Conservation (phyloP, 495 filamentous ascomycete species). For the Parmelia sp. region DNA sequence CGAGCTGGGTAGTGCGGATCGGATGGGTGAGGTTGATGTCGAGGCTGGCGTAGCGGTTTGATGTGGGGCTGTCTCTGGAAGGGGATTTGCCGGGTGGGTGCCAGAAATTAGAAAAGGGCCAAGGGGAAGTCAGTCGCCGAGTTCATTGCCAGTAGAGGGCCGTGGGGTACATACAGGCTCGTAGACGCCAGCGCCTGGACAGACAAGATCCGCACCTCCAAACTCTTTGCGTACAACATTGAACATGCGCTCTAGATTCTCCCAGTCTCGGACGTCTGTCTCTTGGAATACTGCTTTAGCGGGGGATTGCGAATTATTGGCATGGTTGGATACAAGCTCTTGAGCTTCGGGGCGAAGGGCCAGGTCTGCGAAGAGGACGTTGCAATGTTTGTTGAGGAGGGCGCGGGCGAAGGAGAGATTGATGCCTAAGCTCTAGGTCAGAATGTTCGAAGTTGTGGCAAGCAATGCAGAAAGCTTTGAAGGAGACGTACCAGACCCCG, state of each 20-base stretch:
- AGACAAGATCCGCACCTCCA: constrained; percentile 56
- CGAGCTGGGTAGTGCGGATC: constrained; percentile 60
- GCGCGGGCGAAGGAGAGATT: constrained; percentile 56
- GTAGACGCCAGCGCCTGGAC: constrained; percentile 62
- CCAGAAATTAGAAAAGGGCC: constrained; percentile 62
- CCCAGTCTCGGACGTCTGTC: constrained; percentile 58
- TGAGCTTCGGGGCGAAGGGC: constrained; percentile 57
- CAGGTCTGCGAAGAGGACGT: constrained; percentile 62
- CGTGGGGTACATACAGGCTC: constrained; percentile 45
- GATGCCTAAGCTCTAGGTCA: constrained; percentile 37
- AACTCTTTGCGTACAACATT: constrained; percentile 48
- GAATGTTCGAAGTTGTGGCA: neutral
- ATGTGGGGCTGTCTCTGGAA: constrained; percentile 43
- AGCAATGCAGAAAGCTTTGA: constrained; percentile 15
- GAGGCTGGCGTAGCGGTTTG: constrained; percentile 49
- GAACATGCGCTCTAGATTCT: constrained; percentile 53
- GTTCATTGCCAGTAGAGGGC: neutral
- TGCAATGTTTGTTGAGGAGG: constrained; percentile 54
- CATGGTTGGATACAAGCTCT: constrained; percentile 47
- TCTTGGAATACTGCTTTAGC: constrained; percentile 52
- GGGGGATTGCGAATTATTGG: constrained; percentile 27
- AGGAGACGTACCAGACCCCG: constrained; percentile 53
- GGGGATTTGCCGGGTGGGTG: constrained; percentile 47
- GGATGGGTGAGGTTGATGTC: constrained; percentile 68
- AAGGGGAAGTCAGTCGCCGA: neutral